A percentile compares a stretch with the other conserved stretches of the same genome.
Conservation (phyloP, 306 rosid species). For the Cucumis melo region DNA sequence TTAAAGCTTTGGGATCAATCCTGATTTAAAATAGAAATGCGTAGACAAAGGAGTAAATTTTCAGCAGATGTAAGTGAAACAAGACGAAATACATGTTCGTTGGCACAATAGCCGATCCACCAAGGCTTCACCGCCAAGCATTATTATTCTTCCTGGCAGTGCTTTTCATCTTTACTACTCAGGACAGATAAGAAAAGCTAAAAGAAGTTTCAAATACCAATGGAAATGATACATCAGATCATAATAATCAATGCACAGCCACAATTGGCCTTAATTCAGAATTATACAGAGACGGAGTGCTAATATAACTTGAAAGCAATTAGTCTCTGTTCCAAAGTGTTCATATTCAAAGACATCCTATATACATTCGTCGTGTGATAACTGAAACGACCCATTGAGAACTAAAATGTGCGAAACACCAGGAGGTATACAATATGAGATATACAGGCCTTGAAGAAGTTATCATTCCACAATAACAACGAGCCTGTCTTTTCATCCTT, state of each 20-base stretch:
- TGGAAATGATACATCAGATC: slow-evolving; percentile 1
- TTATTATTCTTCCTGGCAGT: not conserved
- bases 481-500: not conserved
- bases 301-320: not conserved
- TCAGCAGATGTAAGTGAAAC: no score
- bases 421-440: not conserved
- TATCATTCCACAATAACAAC: not conserved
- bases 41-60: no score
- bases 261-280: not conserved
- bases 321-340: slow-evolving; percentile 1
- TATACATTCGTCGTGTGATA: not conserved
- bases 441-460: not conserved
- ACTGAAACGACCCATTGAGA: not conserved
- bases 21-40: no score
- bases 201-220: not conserved
- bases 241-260: slow-evolving; percentile 4
- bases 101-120: no score
- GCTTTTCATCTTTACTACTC: not conserved
- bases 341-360: not conserved
- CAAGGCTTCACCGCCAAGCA: no score
- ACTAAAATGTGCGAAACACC: not conserved
- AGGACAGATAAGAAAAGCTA: not conserved
- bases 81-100: no score
- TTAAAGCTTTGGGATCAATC: no score
- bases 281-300: not conserved